Base-by-base conservation (phyloP, 1,139 yeast genomes). In the Taphrina deformans region DNA sequence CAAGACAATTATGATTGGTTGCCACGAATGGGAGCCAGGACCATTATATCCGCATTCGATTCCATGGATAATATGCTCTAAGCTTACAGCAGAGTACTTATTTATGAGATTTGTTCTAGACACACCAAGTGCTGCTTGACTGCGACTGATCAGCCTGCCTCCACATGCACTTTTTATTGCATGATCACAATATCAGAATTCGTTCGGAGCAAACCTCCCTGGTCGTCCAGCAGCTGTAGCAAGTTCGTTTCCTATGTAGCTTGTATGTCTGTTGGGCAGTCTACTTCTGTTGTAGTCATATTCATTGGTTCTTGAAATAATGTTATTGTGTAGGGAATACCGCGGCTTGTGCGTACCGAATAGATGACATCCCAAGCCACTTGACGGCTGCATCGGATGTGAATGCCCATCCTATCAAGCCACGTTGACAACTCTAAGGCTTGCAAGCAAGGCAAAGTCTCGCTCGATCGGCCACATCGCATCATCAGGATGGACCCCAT, bases 351-450 rank as follows among this genome's bases (percentile, higher is more conserved):
- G n/a, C n/a, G n/a, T n/a, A n/a, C n/a, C n/a, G n/a, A n/a, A n/a
- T n/a, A n/a, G 41, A 38, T 38, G 41, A 38, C 41, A 38, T n/a
- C 41, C 41, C 41, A 38, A 38, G 41, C 41, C 41, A 38, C 41
- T 38, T 38, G 12, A n/a, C n/a, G 41, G n/a, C 41, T 7, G 16
- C 14, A 18, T 14, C 41, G 41, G 41, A 38, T 38, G 41, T 38
- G 41, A 38, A 38, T 38, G 41, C 41, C 41, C 41, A 38, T 38
- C 18, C 14, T 38, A 12, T 38, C 2, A 38, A 38, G 41, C 41
- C 41, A 38, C 41, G 41, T n/a, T 12, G 41, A 38, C 35, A 31
- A 10, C 9, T 14, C 9, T 31, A 14, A 4, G 41, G 18, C 41
- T 38, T 12, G 7, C 41, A 38, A 38, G 41, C 41, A 38, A 18